Percentiles rank a stretch among this genome's conserved stretches.
phyloP scores from a whole-genome alignment of 2,329 filamentous ascomycete species.

The Penicillium sp. region DNA sequence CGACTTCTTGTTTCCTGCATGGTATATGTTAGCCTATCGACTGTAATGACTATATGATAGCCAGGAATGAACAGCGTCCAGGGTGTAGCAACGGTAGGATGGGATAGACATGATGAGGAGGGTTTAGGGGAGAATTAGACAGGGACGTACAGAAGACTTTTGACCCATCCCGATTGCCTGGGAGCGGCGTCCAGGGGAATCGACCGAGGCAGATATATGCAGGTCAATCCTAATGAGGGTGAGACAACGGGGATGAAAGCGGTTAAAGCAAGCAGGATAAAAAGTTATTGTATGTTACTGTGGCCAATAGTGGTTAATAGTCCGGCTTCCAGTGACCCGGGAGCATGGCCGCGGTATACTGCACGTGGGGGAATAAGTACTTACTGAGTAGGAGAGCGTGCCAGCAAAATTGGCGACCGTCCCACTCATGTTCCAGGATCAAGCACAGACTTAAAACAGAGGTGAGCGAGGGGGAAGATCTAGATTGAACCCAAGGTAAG shows the following conservation, averaged over 20 bases:
- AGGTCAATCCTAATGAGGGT: constrained; percentile 11
- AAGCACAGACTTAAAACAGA: background rate
- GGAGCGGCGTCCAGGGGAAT: constrained; percentile 3
- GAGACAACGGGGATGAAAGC: background rate
- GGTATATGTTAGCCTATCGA: constrained; percentile 6
- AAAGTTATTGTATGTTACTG: background rate
- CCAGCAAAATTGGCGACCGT: constrained; percentile 5
- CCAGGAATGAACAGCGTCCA: background rate
- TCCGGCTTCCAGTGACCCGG: constrained; percentile 1
- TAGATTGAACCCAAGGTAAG: background rate
- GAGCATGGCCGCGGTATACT: constrained; percentile 1
- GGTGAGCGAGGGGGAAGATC: background rate
- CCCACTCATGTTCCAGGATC: constrained; percentile 11
- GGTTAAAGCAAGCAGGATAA: background rate
- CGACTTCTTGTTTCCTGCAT: constrained; percentile 25
- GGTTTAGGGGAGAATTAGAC: background rate
- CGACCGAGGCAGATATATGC: constrained; percentile 5
- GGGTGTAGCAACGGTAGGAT: background rate
- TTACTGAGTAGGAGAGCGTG: constrained; percentile 3
- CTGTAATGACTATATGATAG: background rate
- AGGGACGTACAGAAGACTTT: constrained; percentile 14
- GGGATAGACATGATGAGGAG: background rate
- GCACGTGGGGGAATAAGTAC: constrained; percentile 8
- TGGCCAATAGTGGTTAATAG: background rate
- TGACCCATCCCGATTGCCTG: constrained; percentile 14